Conservation (phyloP, 345 rosid genomes). For the Populus davidiana region DNA sequence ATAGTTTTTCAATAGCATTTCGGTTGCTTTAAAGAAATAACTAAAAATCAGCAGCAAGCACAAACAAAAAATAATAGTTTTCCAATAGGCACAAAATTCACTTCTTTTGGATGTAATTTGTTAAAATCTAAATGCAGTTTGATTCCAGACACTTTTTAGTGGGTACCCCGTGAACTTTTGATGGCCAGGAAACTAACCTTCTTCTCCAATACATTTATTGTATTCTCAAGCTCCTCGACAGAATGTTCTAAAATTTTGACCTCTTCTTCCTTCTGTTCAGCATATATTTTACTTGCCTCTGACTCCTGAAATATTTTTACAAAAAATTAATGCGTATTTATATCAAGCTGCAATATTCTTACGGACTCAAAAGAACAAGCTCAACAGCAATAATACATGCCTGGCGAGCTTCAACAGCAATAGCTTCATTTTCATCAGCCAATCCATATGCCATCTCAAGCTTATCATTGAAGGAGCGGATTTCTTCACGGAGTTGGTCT, state of each 20-base stretch:
- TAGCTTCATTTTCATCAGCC: slow-evolving; percentile 90
- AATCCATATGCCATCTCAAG: slow-evolving; percentile 62
- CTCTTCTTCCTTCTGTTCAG: slow-evolving; percentile 91
- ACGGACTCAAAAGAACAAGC: neutral
- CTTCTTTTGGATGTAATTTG: neutral
- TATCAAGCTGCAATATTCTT: neutral
- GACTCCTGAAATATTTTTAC: slow-evolving; percentile 47
- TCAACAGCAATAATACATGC: slow-evolving; percentile 27
- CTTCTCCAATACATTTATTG: slow-evolving; percentile 76
- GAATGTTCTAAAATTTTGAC: slow-evolving; percentile 81
- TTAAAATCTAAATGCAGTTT: neutral
- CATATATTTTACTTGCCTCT: slow-evolving; percentile 66
- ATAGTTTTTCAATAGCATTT: neutral
- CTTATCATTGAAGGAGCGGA: slow-evolving; percentile 53
- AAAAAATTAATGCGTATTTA: slow-evolving; percentile 1
- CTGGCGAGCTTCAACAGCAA: slow-evolving; percentile 78
- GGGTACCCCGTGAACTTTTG: neutral
- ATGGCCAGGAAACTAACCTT: slow-evolving; percentile 49
- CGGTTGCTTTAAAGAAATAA: neutral
- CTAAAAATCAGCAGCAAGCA: neutral
- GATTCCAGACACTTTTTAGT: too few relatives aligned
- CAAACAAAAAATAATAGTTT: slow-evolving; percentile 10
- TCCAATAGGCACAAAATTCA: neutral
- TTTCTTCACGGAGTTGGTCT: slow-evolving; percentile 58
- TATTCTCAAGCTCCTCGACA: slow-evolving; percentile 82